Conservation (phyloP, 1,284 basidiomycete genomes). For the Caloboletus inedulis region DNA sequence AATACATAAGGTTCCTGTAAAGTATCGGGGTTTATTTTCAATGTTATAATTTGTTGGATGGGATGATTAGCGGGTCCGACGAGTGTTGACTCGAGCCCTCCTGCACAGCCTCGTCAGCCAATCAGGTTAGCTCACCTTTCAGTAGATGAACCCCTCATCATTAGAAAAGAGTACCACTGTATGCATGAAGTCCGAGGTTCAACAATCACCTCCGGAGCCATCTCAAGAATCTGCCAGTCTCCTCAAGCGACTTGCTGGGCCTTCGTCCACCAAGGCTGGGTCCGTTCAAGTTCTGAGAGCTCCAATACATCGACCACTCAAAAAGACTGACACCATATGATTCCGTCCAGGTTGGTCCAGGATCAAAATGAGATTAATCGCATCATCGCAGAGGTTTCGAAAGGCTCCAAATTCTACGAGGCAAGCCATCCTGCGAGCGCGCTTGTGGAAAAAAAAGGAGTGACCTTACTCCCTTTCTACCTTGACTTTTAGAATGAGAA, state of each 20-base stretch:
- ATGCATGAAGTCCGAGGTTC: slow-evolving; percentile 22
- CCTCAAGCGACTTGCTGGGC: slow-evolving; percentile 69
- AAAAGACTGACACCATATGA: slow-evolving; percentile 11
- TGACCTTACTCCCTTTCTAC: slow-evolving; percentile 7
- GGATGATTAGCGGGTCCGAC: neutral
- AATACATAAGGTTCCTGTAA: neutral
- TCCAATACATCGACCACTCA: neutral
- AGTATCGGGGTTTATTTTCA: slow-evolving; percentile 3
- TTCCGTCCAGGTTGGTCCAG: slow-evolving; percentile 53
- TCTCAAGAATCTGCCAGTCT: slow-evolving; percentile 67
- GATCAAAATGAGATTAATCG: slow-evolving; percentile 80
- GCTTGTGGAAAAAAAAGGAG: neutral
- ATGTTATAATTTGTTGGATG: neutral
- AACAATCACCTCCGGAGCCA: slow-evolving; percentile 24
- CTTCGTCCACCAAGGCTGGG: slow-evolving; percentile 78
- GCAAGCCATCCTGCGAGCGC: slow-evolving; percentile 36
- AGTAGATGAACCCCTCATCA: too few species aligned
- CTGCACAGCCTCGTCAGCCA: slow-evolving; percentile 18
- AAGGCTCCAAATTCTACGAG: slow-evolving; percentile 83
- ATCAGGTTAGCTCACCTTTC: too few species aligned
- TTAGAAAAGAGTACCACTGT: neutral
- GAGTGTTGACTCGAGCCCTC: too few species aligned
- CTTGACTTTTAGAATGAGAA: slow-evolving; percentile 65
- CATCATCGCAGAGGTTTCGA: slow-evolving; percentile 76
- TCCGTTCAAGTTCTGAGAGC: slow-evolving; percentile 36